These are phyloP conservation scores for Mortierella sp. DNA, from an alignment of 371 early-diverging fungal genomes.

Conservation along the genomic window DNA sequence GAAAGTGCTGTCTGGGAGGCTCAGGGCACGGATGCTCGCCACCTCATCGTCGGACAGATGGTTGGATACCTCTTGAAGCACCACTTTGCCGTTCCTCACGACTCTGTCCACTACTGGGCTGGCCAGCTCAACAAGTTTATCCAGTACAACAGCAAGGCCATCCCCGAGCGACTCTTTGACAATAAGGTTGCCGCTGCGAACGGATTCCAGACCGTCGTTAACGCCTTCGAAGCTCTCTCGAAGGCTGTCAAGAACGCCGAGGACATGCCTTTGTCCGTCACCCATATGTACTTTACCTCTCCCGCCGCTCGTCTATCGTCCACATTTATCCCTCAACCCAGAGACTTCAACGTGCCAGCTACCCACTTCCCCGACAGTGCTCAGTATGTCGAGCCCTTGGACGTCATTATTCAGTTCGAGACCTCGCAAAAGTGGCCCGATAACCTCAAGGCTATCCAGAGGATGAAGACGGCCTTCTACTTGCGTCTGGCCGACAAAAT, in stretches of 20 bases:
- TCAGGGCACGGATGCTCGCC: conserved; percentile 77
- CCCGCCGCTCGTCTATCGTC: conserved; percentile 83
- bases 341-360: conserved; percentile 60
- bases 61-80: conserved; percentile 78
- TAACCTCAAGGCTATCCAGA: conserved; percentile 87
- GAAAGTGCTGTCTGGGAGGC: conserved; percentile 88
- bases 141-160: conserved; percentile 60
- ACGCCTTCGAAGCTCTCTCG: conserved; percentile 77
- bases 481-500: conserved; percentile 72
- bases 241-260: conserved; percentile 75
- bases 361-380: conserved; percentile 64
- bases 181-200: conserved; percentile 62
- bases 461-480: conserved; percentile 92
- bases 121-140: conserved; percentile 76
- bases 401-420: conserved; percentile 89
- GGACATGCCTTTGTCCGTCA: conserved; percentile 83
- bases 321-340: conserved; percentile 85
- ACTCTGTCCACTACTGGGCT: conserved; percentile 75
- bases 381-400: conserved; percentile 79
- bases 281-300: conserved; percentile 74
- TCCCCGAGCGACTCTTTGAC: conserved; percentile 64
- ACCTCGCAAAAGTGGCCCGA: conserved; percentile 91
- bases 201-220: conserved; percentile 82
- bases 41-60: conserved; percentile 87
- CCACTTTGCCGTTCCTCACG: conserved; percentile 72